A percentile compares a stretch with the other conserved stretches of the same genome.
Conservation (phyloP, 192 early-diverging fungal genomes). For the Mortierella hygrophila region DNA sequence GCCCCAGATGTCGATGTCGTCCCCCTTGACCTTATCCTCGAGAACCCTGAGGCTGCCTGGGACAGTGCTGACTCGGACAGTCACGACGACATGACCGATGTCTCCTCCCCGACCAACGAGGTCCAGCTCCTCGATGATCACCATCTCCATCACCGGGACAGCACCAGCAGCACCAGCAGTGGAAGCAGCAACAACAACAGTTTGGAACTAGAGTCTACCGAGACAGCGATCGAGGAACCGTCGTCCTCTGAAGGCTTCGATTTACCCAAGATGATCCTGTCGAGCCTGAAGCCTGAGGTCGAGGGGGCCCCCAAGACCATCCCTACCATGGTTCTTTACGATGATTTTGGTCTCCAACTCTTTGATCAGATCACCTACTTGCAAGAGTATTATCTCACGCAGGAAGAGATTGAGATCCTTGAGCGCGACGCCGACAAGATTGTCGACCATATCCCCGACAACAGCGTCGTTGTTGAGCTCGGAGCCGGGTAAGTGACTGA, state of each 20-base stretch:
- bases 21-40: background rate
- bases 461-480: conserved; percentile 85
- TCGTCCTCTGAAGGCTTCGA: conserved; percentile 3
- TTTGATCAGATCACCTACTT: conserved; percentile 94
- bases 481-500: conserved; percentile 79
- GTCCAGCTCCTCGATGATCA: background rate
- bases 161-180: conserved; percentile 7
- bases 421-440: conserved; percentile 71
- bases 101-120: conserved; percentile 4
- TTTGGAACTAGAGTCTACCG: background rate
- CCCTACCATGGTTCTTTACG: conserved; percentile 90
- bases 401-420: conserved; percentile 89
- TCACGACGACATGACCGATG: conserved; percentile 28
- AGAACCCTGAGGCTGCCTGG: conserved; percentile 7
- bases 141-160: background rate
- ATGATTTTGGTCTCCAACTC: conserved; percentile 84
- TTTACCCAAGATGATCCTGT: conserved; percentile 43
- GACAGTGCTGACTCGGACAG: conserved; percentile 32
- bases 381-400: conserved; percentile 89
- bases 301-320: conserved; percentile 64
- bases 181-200: conserved; percentile 11
- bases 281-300: conserved; percentile 34
- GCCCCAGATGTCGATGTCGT: conserved; percentile 11
- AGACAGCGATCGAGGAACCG: no score
- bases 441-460: conserved; percentile 71